Evolutionary conservation across 2,329 filamentous ascomycete species (phyloP).

Genomic region (Fusarium sp.): DNA sequence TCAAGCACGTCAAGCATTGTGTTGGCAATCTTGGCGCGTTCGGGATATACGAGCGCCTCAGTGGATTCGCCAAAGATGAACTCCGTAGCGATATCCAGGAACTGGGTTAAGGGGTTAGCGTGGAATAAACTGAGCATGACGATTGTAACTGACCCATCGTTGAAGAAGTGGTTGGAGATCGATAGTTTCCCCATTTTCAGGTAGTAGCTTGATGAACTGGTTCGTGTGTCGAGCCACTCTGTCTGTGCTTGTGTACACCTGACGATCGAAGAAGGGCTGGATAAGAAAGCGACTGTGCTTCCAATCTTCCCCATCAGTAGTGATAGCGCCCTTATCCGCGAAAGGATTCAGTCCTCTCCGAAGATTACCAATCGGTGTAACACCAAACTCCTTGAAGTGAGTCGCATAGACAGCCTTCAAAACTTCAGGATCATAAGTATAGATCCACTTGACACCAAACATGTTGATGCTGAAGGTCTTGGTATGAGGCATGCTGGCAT

Average conservation of each 20-base stretch:
- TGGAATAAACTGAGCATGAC: too few species aligned
- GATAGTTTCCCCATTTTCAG: not conserved
- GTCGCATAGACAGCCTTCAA: not conserved
- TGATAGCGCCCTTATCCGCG: not conserved
- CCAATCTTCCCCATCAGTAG: not conserved
- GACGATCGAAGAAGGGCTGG: not conserved
- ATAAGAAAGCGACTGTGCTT: not conserved
- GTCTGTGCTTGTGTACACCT: not conserved
- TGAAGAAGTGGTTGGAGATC: not conserved
- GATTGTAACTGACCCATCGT: not conserved
- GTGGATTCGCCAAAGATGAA: not conserved
- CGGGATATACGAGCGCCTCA: not conserved
- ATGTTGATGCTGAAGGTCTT: not conserved
- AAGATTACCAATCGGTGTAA: not conserved
- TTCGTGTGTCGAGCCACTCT: not conserved
- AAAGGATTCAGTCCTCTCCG: not conserved
- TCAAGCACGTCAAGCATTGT: not conserved
- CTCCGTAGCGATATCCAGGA: not conserved
- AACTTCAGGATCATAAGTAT: not conserved
- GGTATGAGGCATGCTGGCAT: not conserved
- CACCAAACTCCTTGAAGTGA: not conserved
- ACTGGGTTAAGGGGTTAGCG: not conserved
- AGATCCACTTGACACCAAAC: not conserved
- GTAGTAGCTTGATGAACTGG: not conserved
- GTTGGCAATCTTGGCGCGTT: not conserved